phyloP scores from a whole-genome alignment of 2,329 filamentous ascomycete genomes.

The Pestalotiopsis sp. region DNA sequence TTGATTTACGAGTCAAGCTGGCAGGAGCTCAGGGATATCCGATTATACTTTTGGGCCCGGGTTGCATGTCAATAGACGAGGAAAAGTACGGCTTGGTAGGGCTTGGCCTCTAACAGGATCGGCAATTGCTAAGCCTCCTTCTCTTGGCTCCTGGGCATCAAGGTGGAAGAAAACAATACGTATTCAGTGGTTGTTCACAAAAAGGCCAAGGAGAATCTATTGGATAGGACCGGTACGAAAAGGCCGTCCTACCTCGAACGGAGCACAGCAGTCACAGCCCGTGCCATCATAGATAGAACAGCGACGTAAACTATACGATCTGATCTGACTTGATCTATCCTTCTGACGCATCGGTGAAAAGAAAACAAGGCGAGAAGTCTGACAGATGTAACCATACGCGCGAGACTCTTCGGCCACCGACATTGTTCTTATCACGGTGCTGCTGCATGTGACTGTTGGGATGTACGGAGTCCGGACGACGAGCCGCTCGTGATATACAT shows the following conservation, averaged over 20 bases:
- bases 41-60: slow-evolving; percentile 1
- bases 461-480: too few species aligned
- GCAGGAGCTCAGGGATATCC: slow-evolving; percentile 1
- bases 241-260: neutral
- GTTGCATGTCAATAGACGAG: neutral
- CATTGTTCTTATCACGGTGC: neutral
- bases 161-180: neutral
- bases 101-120: neutral
- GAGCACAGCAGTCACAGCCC: neutral
- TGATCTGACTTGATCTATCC: neutral
- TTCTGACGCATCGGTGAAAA: neutral
- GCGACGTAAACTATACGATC: neutral
- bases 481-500: neutral
- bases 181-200: neutral
- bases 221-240: neutral
- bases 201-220: neutral
- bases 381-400: neutral
- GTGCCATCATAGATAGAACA: neutral
- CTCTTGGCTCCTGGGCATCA: neutral
- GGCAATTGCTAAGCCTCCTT: slow-evolving; percentile 7
- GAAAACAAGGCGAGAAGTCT: neutral
- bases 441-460: too few species aligned
- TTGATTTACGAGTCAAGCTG: neutral
- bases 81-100: slow-evolving; percentile 7
- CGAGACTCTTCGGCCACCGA: neutral